Percentiles rank a stretch among this genome's conserved stretches.
phyloP scores from a whole-genome alignment of 1,284 basidiomycete species.

The Volvariella surrecta region DNA sequence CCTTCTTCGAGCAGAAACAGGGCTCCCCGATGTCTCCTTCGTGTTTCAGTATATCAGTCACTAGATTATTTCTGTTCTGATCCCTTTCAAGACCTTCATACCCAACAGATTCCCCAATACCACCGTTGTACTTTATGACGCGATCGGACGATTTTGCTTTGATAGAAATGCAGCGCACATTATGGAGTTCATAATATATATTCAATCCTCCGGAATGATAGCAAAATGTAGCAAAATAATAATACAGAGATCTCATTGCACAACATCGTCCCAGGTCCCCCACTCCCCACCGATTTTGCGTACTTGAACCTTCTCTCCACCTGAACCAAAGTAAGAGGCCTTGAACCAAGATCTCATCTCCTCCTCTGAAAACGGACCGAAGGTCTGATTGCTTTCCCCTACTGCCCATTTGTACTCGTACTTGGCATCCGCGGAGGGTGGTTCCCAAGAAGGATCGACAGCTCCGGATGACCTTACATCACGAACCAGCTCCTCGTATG shows the following conservation, averaged over 20 bases:
- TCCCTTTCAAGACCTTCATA: background rate
- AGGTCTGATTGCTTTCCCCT: conserved; percentile 42
- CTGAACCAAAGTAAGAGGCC: conserved; percentile 67
- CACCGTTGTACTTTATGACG: background rate
- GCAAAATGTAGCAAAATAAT: no score
- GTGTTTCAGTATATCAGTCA: conserved; percentile 92
- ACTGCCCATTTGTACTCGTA: conserved; percentile 76
- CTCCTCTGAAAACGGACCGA: conserved; percentile 70
- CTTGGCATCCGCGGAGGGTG: conserved; percentile 65
- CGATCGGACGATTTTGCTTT: no score
- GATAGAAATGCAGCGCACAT: no score
- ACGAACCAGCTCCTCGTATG: conserved; percentile 77
- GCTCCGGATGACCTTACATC: conserved; percentile 60
- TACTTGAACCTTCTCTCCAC: conserved; percentile 68
- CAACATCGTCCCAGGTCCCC: conserved; percentile 59
- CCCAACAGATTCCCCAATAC: background rate
- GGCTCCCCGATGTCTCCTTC: conserved; percentile 79
- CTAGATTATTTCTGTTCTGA: conserved; percentile 17
- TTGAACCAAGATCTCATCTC: conserved; percentile 71
- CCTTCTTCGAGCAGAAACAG: conserved; percentile 85
- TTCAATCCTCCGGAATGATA: conserved; percentile 8
- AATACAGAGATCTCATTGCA: conserved; percentile 29
- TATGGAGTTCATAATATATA: conserved; percentile 5
- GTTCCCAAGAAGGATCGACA: conserved; percentile 63
- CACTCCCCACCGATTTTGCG: conserved; percentile 57